phyloP scores from a whole-genome alignment of 106 monocot species.

The Dactylorhiza incarnata region DNA sequence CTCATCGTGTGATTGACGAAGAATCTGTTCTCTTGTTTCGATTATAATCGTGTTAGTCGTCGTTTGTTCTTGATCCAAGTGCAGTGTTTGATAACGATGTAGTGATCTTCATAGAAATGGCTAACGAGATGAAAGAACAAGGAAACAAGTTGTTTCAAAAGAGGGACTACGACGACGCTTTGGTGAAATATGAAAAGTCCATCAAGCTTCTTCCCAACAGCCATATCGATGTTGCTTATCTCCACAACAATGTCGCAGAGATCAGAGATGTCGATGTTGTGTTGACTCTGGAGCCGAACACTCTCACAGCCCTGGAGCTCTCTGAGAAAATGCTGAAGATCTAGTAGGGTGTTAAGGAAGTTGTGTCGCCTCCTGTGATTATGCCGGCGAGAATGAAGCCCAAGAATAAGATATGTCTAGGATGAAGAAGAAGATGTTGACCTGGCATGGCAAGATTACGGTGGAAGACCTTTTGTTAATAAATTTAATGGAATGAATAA shows the following conservation, averaged over 20 bases:
- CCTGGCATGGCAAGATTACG: too few species aligned
- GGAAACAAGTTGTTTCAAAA: constrained; percentile 77
- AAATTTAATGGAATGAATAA: too few species aligned
- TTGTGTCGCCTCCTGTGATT: constrained; percentile 19
- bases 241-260: constrained; percentile 71
- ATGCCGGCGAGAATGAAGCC: constrained; percentile 30
- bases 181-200: constrained; percentile 79
- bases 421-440: too few species aligned
- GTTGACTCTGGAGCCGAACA: constrained; percentile 66
- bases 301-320: constrained; percentile 72
- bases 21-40: too few species aligned
- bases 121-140: constrained; percentile 69
- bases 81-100: constrained; percentile 58
- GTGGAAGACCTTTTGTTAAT: too few species aligned
- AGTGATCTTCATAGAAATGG: constrained; percentile 65
- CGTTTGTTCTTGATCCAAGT: too few species aligned
- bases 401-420: constrained; percentile 61
- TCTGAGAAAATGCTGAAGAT: constrained; percentile 63
- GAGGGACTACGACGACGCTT: constrained; percentile 70
- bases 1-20: too few species aligned
- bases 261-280: constrained; percentile 54
- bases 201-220: constrained; percentile 73
- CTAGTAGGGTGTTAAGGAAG: constrained; percentile 32
- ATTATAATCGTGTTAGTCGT: too few species aligned
- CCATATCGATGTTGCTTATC: constrained; percentile 55